phyloP scores from a whole-genome alignment of 805 yeast species.

The Starmerella davenportii region DNA sequence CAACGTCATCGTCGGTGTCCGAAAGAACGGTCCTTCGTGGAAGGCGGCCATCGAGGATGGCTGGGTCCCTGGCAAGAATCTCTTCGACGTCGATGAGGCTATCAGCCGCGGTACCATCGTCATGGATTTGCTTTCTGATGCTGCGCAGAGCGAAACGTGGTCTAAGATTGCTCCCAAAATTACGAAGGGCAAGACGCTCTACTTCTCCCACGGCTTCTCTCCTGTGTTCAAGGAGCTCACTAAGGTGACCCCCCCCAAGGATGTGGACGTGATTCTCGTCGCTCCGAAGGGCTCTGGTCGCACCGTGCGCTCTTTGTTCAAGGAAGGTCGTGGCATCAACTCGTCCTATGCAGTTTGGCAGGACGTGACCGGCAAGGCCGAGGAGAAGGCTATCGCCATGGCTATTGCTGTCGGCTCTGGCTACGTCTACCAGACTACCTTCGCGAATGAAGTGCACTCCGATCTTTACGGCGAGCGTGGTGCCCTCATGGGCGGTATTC shows the following conservation, averaged over 20 bases:
- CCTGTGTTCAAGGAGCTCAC: constrained; percentile 98
- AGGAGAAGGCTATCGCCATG: constrained; percentile 95
- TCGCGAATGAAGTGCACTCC: constrained; percentile 97
- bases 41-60: constrained; percentile 99
- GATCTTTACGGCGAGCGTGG: constrained; percentile 99
- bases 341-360: constrained; percentile 99
- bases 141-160: constrained; percentile 99
- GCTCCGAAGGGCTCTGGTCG: constrained; percentile 99
- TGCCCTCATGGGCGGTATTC: constrained; percentile 99
- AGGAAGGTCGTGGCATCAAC: constrained; percentile 99
- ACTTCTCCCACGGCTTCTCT: constrained; percentile 99
- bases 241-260: constrained; percentile 84
- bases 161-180: constrained; percentile 64
- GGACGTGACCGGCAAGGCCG: constrained; percentile 97
- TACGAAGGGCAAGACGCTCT: constrained; percentile 92
- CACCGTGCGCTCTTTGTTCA: constrained; percentile 97
- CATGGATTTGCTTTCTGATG: constrained; percentile 97
- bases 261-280: constrained; percentile 91
- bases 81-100: constrained; percentile 90
- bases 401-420: constrained; percentile 99
- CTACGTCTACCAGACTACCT: constrained; percentile 98
- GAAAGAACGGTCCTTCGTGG: constrained; percentile 98
- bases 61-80: constrained; percentile 98
- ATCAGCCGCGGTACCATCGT: constrained; percentile 77
- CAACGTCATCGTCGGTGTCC: constrained; percentile 93